Evolutionary conservation across 495 filamentous ascomycete species (phyloP).

Genomic region (Chaetomium fimeti): DNA sequence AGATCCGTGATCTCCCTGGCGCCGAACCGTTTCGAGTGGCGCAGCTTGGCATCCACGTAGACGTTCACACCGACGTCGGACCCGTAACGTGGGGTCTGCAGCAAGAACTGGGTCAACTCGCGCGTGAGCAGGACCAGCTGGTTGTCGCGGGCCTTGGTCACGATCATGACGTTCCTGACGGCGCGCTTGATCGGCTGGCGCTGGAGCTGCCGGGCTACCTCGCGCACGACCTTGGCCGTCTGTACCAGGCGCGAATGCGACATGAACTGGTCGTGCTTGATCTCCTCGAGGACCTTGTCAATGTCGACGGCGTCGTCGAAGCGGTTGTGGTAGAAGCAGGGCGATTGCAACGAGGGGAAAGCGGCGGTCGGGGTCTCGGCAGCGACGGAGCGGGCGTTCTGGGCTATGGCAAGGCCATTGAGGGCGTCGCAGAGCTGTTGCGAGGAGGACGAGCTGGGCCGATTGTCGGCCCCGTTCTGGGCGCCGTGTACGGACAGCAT

Average conservation of each 20-base stretch:
- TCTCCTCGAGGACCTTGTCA: constrained; percentile 92
- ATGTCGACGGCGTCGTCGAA: constrained; percentile 96
- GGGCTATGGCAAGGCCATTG: constrained; percentile 55
- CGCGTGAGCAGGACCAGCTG: constrained; percentile 80
- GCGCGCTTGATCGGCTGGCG: constrained; percentile 82
- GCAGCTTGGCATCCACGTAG: constrained; percentile 90
- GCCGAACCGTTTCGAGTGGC: constrained; percentile 82
- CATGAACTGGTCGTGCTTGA: constrained; percentile 82
- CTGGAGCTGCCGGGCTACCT: constrained; percentile 91
- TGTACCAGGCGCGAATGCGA: constrained; percentile 91
- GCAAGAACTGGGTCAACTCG: constrained; percentile 80
- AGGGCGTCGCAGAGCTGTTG: constrained; percentile 65
- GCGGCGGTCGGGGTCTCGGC: constrained; percentile 58
- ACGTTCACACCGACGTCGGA: constrained; percentile 79
- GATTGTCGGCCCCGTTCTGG: constrained; percentile 46
- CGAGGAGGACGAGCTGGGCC: constrained; percentile 51
- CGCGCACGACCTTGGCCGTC: constrained; percentile 89
- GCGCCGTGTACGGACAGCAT: constrained; percentile 48
- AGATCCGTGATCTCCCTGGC: constrained; percentile 67
- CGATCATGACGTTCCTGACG: constrained; percentile 88
- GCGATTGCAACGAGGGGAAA: constrained; percentile 72
- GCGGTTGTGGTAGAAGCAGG: constrained; percentile 94
- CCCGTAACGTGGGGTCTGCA: constrained; percentile 79
- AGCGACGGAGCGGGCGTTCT: constrained; percentile 36
- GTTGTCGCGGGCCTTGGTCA: constrained; percentile 95